Base-by-base conservation (phyloP, 2,329 filamentous ascomycete species). In the Penicillium sp. region DNA sequence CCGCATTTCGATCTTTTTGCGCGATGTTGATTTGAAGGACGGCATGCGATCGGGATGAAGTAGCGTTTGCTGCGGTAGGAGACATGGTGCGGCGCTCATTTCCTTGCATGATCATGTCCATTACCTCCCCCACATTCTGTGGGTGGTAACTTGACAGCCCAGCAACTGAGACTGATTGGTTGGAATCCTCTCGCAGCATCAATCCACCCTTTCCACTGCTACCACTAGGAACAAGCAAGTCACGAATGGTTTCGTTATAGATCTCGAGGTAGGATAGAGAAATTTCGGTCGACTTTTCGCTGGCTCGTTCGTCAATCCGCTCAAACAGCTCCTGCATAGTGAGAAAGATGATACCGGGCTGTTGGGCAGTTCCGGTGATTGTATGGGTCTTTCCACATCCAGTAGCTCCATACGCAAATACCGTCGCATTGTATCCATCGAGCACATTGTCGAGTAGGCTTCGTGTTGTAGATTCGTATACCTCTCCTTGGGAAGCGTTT, bases 261-360 rank as follows among this genome's bases (percentile, higher is more conserved):
- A 99, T 99, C 73, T 99, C 94, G 38, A 99, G 83, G 70, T 97
- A 99, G 0, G 93, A 97, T 17, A 99, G 84, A 0, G 93, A 91
- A 54, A 99, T 81, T 69, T 97, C 94, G 4, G 92, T 94, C 29
- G 87, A 82, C 76, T 97, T 97, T 60, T 96, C 92, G 57, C 89
- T 86, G 61, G 88, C 88, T 54, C 90, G 80, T 56, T 97, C 94
- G n/a, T 82, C 81, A 65, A 99, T 96, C 75, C 93, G 91, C 78
- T 99, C 94, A 71, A 99, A 99, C 25, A 99, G 81, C 76, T 99
- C 94, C 76, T 97, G 93, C 93, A 99, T 99, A 1, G 94, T 97
- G 68, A 99, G 80, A 78, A 97, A 99, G 73, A 99, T 99, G 69
- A 99, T 97, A 57, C 94, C 94, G 0, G 94, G 94, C 70, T 96